Base-by-base conservation (phyloP, 2,329 filamentous ascomycete genomes). In the Gnomoniopsis sp. region DNA sequence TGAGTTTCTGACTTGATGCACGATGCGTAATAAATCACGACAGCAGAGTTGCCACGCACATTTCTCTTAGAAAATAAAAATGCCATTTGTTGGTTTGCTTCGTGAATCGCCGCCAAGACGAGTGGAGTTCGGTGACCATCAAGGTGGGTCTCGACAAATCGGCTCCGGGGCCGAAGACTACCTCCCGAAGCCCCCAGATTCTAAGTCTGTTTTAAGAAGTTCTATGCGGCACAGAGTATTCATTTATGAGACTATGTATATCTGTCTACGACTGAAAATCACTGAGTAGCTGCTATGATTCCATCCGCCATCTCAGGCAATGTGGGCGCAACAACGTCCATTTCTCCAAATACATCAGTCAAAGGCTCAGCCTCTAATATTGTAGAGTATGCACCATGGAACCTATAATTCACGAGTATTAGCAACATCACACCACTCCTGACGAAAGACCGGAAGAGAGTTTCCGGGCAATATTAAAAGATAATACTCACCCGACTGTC, bases 321-420 rank as follows among this genome's bases (percentile, higher is more conserved):
- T 0, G 67, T 72, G 34, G 75, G 73, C 6, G 75, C 75, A 51
- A 77, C 70, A 38, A 82, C 77, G 44, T 82, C 79, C 75, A 82
- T 74, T 57, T 76, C 68, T 0, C 71, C 76, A 69, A 80, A 83
- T 0, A 84, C 68, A 44, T 80, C 75, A n/a, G 69, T 64, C 49
- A 76, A 76, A 6, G 75, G 68, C 61, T 84, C 80, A 46, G 75
- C 75, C 65, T 84, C 81, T 60, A 76, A 76, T 0, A 79, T 71
- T 3, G 76, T 74, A 62, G 76, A 79, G 66, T 81, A 84, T 0
- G 81, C 80, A 2, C 79, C 79, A 30, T 74, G 74, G 64, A 82
- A 76, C 41, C 74, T 69, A 12, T 11, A 34, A 21, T 15, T 38
- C 12, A 12, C 12, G n/a, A n/a, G n/a, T 30, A 8, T 30, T 30